Evolutionary conservation across 768 basidiomycete genomes (phyloP).

Genomic region (Leccinellum luteum): DNA sequence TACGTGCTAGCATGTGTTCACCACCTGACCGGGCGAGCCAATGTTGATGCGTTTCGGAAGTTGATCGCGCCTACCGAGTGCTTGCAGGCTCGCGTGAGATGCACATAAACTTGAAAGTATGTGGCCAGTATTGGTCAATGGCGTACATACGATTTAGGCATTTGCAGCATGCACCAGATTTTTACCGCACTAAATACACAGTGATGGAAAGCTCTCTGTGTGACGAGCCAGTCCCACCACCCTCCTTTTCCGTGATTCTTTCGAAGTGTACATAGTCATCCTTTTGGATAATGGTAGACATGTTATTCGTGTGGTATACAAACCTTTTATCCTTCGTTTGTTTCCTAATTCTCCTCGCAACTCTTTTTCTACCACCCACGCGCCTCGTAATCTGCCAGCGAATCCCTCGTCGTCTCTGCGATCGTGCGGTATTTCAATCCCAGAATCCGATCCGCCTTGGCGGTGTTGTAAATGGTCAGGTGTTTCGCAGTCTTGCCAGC

Average conservation of each 20-base stretch:
- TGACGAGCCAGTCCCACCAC: too few species aligned
- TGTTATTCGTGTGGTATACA: neutral
- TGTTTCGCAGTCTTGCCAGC: slow-evolving; percentile 29
- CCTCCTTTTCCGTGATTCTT: neutral
- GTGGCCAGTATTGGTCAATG: neutral
- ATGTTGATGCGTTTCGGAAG: neutral
- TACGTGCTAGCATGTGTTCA: too few species aligned
- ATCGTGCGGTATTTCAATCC: slow-evolving; percentile 41
- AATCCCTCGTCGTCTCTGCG: slow-evolving; percentile 34
- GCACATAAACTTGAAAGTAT: neutral
- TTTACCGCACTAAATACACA: neutral
- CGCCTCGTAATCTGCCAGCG: neutral
- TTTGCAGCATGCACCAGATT: neutral
- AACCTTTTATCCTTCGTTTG: neutral
- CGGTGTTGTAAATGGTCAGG: slow-evolving; percentile 29
- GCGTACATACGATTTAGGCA: neutral
- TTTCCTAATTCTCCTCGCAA: neutral
- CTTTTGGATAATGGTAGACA: neutral
- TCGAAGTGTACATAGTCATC: neutral
- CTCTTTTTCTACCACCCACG: neutral
- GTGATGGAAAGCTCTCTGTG: neutral
- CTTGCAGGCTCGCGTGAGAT: neutral
- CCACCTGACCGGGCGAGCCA: neutral
- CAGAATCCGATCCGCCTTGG: slow-evolving; percentile 40
- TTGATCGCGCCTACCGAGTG: neutral